phyloP scores from a whole-genome alignment of 2,329 filamentous ascomycete species.

The Parastagonospora avenae region DNA sequence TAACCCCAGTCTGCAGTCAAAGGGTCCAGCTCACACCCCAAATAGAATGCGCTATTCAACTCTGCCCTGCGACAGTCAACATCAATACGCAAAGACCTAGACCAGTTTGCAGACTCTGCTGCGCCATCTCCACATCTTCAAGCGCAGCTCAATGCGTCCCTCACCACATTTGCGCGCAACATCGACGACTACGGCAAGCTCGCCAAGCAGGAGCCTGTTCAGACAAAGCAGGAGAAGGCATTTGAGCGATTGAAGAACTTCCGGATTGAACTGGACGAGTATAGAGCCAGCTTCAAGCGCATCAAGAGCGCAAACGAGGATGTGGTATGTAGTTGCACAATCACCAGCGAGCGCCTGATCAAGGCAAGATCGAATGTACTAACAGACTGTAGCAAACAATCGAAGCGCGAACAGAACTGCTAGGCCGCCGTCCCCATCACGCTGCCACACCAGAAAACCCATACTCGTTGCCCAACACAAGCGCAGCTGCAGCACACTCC shows the following conservation, averaged over 20 bases:
- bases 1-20: background rate
- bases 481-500: constrained; percentile 26
- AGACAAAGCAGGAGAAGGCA: constrained; percentile 90
- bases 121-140: constrained; percentile 67
- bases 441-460: constrained; percentile 89
- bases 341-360: background rate
- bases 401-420: constrained; percentile 78
- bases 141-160: constrained; percentile 54
- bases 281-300: constrained; percentile 75
- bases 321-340: constrained; percentile 51
- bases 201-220: constrained; percentile 85
- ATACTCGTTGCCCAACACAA: constrained; percentile 61
- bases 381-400: constrained; percentile 55
- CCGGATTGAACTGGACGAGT: constrained; percentile 78
- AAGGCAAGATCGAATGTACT: constrained; percentile 2
- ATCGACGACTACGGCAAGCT: constrained; percentile 90
- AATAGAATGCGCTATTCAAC: constrained; percentile 82
- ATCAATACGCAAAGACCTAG: constrained; percentile 76
- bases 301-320: constrained; percentile 81
- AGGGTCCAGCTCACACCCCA: constrained; percentile 11
- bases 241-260: constrained; percentile 85
- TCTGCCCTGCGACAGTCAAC: constrained; percentile 84
- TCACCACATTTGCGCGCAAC: constrained; percentile 83
- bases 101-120: constrained; percentile 66
- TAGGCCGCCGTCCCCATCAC: constrained; percentile 81